These are phyloP conservation scores for Auriscalpium microsporum DNA, from an alignment of 768 basidiomycete species.

Conservation along the genomic window DNA sequence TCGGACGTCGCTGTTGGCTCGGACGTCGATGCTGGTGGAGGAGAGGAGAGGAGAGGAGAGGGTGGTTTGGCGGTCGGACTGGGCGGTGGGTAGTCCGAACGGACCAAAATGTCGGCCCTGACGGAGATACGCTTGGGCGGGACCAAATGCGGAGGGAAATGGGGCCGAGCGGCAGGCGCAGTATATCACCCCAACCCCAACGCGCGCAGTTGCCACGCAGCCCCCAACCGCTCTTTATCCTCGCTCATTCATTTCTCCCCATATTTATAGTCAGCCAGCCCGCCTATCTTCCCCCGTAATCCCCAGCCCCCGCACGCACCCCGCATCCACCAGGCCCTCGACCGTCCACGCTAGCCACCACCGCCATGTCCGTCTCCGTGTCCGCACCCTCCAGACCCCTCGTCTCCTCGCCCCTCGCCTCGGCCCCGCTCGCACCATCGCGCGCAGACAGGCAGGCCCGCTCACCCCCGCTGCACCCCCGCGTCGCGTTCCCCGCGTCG, in stretches of 20 bases:
- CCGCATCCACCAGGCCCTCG: conserved; percentile 32
- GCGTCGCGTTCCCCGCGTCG: conserved; percentile 54
- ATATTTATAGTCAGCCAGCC: background rate
- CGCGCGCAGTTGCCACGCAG: background rate
- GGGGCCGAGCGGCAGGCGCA: background rate
- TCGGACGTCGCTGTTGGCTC: too few relatives aligned
- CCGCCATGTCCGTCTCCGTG: conserved; percentile 44
- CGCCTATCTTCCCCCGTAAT: background rate
- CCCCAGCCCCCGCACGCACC: conserved; percentile 22
- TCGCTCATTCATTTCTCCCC: conserved; percentile 1
- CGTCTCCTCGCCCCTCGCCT: conserved; percentile 11
- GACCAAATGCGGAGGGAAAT: too few relatives aligned
- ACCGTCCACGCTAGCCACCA: too few relatives aligned
- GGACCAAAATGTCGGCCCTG: too few relatives aligned
- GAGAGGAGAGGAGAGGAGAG: too few relatives aligned
- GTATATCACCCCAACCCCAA: background rate
- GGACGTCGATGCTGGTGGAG: too few relatives aligned
- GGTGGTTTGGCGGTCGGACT: too few relatives aligned
- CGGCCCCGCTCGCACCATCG: conserved; percentile 12
- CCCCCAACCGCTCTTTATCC: too few relatives aligned
- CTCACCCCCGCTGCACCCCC: conserved; percentile 23
- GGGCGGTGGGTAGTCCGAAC: too few relatives aligned
- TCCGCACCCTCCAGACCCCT: conserved; percentile 21
- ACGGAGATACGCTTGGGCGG: too few relatives aligned
- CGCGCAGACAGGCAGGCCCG: conserved; percentile 13